Evolutionary conservation across 192 early-diverging fungal species (phyloP).

Genomic region (Chytriomyces sp.): DNA sequence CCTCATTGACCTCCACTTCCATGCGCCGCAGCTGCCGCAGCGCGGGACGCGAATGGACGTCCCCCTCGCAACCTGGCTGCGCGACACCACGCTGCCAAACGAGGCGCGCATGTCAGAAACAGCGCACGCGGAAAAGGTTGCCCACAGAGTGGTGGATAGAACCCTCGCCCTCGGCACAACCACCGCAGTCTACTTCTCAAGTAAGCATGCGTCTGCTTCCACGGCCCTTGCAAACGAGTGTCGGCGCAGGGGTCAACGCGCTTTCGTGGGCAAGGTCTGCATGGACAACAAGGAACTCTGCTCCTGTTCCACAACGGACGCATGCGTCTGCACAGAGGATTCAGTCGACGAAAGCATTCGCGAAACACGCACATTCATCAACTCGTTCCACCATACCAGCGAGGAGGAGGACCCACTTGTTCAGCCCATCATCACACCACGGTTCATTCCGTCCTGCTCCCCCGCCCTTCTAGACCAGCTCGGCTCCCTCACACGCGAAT

Average conservation of each 20-base stretch:
- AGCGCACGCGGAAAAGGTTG: conserved; percentile 67
- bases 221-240: conserved; percentile 72
- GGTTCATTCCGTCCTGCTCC: conserved; percentile 88
- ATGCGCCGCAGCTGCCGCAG: conserved; percentile 90
- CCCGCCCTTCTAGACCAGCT: conserved; percentile 67
- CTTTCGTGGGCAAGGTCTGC: conserved; percentile 93
- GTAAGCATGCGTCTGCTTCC: conserved; percentile 77
- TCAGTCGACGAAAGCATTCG: conserved; percentile 66
- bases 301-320: conserved; percentile 29
- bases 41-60: conserved; percentile 87
- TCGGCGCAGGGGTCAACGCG: conserved; percentile 79
- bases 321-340: conserved; percentile 79
- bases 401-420: conserved; percentile 22
- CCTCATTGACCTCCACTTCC: conserved; percentile 93
- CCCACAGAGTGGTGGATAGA: conserved; percentile 65
- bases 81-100: conserved; percentile 84
- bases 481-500: conserved; percentile 64
- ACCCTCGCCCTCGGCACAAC: conserved; percentile 84
- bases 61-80: conserved; percentile 81
- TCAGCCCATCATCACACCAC: conserved; percentile 83
- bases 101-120: conserved; percentile 72
- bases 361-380: conserved; percentile 55
- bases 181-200: conserved; percentile 88
- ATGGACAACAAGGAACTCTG: conserved; percentile 67
- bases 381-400: conserved; percentile 15